Conservation (phyloP, 2,329 filamentous ascomycete genomes). For the Colletotrichum tropicicola region DNA sequence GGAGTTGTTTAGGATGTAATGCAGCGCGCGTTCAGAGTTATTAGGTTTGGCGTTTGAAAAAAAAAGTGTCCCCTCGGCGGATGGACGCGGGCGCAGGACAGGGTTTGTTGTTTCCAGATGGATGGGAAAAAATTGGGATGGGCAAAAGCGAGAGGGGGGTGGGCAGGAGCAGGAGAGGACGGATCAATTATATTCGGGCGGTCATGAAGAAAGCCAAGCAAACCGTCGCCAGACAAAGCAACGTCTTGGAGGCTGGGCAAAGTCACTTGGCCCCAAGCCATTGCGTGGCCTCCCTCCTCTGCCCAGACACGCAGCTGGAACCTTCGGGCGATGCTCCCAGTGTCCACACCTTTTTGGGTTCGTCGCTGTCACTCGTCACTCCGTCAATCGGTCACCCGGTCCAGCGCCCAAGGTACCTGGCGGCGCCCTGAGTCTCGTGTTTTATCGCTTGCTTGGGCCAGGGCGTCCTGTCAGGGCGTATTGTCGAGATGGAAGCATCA, state of each 20-base stretch:
- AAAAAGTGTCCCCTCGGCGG: no score
- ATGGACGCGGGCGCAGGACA: no score
- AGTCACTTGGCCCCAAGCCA: conserved; percentile 23
- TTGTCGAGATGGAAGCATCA: background rate
- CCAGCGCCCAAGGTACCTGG: no score
- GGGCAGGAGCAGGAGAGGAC: background rate
- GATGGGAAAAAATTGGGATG: background rate
- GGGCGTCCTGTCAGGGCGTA: no score
- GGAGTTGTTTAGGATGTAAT: no score
- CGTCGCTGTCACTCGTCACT: no score
- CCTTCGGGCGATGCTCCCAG: background rate
- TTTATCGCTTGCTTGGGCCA: no score
- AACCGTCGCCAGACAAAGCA: conserved; percentile 12
- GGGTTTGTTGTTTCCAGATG: background rate
- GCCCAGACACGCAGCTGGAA: conserved; percentile 11
- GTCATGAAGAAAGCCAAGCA: conserved; percentile 23
- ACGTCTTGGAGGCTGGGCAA: conserved; percentile 29
- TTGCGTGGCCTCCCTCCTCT: conserved; percentile 22
- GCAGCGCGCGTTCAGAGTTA: no score
- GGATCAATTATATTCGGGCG: conserved; percentile 23
- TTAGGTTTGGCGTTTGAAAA: no score
- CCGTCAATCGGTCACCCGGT: no score
- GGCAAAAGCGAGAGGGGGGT: background rate
- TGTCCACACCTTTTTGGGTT: background rate
- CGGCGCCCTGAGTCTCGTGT: no score